phyloP scores from a whole-genome alignment of 495 filamentous ascomycete species.

The Penicillium simplicissimum region DNA sequence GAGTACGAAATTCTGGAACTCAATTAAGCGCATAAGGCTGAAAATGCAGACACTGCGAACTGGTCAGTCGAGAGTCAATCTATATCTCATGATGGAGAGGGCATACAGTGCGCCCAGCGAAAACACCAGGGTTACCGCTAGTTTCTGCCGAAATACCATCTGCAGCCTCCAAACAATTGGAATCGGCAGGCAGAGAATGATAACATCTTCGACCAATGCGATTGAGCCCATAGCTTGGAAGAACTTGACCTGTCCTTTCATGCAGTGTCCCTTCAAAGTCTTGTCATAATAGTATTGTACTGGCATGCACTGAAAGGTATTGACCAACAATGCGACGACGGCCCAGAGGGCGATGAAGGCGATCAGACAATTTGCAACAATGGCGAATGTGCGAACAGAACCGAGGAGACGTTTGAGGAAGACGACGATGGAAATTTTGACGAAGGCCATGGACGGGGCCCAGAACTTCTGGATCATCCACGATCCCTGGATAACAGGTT shows the following conservation, averaged over 20 bases:
- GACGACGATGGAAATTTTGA: constrained; percentile 41
- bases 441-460: constrained; percentile 27
- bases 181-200: constrained; percentile 34
- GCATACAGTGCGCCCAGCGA: constrained; percentile 31
- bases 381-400: constrained; percentile 13
- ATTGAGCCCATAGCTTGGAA: constrained; percentile 24
- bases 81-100: not conserved
- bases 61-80: not conserved
- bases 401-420: constrained; percentile 33
- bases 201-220: constrained; percentile 27
- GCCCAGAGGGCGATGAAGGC: constrained; percentile 29
- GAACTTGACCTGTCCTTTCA: constrained; percentile 21
- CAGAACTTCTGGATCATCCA: constrained; percentile 34
- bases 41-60: constrained; percentile 29
- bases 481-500: not conserved
- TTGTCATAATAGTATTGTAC: constrained; percentile 35
- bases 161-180: constrained; percentile 38
- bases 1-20: constrained; percentile 19
- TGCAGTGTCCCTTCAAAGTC: constrained; percentile 30
- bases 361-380: constrained; percentile 16
- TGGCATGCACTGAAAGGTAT: constrained; percentile 37
- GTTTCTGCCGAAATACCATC: constrained; percentile 28
- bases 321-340: constrained; percentile 25
- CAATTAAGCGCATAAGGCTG: constrained; percentile 28
- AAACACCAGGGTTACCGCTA: constrained; percentile 34